These are phyloP conservation scores for Penicillium pulvis DNA, from an alignment of 495 filamentous ascomycete genomes.

Conservation along the genomic window DNA sequence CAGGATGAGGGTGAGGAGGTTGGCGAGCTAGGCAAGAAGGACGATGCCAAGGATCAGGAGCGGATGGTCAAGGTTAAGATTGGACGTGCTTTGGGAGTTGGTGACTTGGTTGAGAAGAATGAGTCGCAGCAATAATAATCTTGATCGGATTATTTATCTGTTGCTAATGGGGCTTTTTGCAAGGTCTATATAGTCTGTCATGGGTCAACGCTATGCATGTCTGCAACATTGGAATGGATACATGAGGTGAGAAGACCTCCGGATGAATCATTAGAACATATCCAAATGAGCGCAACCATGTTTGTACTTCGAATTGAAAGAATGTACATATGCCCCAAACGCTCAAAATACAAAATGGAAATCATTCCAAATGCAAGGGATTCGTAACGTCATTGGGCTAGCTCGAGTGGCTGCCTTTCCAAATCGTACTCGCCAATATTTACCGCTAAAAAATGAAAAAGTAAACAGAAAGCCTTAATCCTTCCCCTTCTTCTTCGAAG, in stretches of 20 bases:
- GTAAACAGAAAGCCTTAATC: not conserved
- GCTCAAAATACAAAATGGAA: not conserved
- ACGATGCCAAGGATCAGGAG: constrained; percentile 46
- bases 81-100: constrained; percentile 77
- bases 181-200: not conserved
- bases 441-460: not conserved
- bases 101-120: constrained; percentile 82
- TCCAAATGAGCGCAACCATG: not conserved
- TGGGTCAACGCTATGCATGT: not conserved
- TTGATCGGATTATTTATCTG: not conserved
- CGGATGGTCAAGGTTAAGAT: constrained; percentile 73
- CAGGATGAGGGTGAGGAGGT: constrained; percentile 48
- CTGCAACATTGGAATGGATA: not conserved
- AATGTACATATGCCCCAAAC: constrained; percentile 2
- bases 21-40: constrained; percentile 53
- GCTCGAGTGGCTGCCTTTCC: not conserved
- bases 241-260: not conserved
- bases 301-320: constrained; percentile 1
- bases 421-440: constrained; percentile 1
- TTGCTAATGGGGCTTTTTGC: not conserved
- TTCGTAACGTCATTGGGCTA: constrained; percentile 3
- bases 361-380: constrained; percentile 4
- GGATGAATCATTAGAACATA: not conserved
- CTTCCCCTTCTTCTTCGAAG: constrained; percentile 5
- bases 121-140: constrained; percentile 42